Evolutionary conservation across 129 eudicot species (phyloP).

Genomic region (Flaveria robusta): DNA sequence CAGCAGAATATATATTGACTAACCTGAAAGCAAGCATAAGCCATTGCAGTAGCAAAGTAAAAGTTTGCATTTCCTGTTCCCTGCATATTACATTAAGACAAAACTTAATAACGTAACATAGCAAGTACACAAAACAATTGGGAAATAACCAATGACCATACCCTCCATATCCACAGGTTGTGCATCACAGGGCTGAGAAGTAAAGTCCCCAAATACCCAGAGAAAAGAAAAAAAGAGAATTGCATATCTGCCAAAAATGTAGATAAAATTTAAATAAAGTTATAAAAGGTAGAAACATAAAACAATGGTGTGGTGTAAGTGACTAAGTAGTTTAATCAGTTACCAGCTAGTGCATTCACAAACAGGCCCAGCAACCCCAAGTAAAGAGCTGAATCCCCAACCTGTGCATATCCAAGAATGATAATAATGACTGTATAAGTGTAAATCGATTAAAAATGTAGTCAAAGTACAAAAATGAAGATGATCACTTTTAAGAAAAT

Average conservation of each 20-base stretch:
- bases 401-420: constrained; percentile 42
- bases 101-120: constrained; percentile 18
- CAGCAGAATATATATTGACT: constrained; percentile 11
- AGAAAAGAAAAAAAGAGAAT: constrained; percentile 85
- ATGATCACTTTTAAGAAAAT: neutral
- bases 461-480: constrained; percentile 16
- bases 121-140: constrained; percentile 15
- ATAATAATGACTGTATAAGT: neutral
- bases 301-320: neutral
- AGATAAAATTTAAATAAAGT: neutral
- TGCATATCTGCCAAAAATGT: constrained; percentile 73
- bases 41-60: constrained; percentile 96
- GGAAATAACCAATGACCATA: constrained; percentile 37
- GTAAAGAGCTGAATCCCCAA: constrained; percentile 90
- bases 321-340: constrained; percentile 5
- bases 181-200: constrained; percentile 97
- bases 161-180: constrained; percentile 99
- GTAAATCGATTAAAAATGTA: neutral
- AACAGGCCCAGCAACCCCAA: constrained; percentile 77
- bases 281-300: neutral
- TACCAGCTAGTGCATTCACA: constrained; percentile 87
- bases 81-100: constrained; percentile 45
- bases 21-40: constrained; percentile 97
- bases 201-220: constrained; percentile 84
- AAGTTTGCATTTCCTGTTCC: constrained; percentile 99